Conservation (phyloP, 2,329 filamentous ascomycete genomes). For the Ophiocordyceps unilateralis region DNA sequence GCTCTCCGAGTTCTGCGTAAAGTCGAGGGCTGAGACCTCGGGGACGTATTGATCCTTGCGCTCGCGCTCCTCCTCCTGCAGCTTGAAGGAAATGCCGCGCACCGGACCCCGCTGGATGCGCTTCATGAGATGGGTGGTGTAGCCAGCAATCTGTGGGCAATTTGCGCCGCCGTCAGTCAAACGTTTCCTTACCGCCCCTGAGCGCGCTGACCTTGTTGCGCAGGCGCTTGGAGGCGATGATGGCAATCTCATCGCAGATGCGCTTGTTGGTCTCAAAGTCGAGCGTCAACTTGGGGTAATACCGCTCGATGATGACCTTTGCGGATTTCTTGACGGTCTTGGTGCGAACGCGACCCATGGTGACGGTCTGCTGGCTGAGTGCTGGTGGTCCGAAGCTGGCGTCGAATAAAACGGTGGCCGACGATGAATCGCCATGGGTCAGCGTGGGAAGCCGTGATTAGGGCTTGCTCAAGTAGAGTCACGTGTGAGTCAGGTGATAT, state of each 20-base stretch:
- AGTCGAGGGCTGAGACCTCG: conserved; percentile 96
- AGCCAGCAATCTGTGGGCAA: conserved; percentile 68
- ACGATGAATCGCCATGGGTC: neutral
- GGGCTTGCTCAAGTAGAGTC: neutral
- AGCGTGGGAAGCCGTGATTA: neutral
- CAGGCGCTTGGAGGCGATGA: conserved; percentile 97
- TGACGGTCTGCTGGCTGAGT: conserved; percentile 29
- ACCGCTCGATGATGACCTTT: conserved; percentile 99
- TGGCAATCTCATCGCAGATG: conserved; percentile 99
- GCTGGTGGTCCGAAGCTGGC: neutral
- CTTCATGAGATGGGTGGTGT: conserved; percentile 99
- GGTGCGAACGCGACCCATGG: conserved; percentile 54
- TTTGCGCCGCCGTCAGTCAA: conserved; percentile 5
- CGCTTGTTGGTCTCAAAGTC: conserved; percentile 99
- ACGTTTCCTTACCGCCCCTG: neutral
- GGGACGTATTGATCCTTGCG: conserved; percentile 99
- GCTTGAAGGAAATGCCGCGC: conserved; percentile 99
- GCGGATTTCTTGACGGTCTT: conserved; percentile 64
- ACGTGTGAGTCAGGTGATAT: neutral
- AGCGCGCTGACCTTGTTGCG: conserved; percentile 73
- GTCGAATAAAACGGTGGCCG: neutral
- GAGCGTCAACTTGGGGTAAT: conserved; percentile 94
- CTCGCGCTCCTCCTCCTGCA: conserved; percentile 99
- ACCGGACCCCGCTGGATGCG: conserved; percentile 98
- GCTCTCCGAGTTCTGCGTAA: conserved; percentile 72